Base-by-base conservation (phyloP, 495 filamentous ascomycete species). In the Chlorociboria aeruginascens region DNA sequence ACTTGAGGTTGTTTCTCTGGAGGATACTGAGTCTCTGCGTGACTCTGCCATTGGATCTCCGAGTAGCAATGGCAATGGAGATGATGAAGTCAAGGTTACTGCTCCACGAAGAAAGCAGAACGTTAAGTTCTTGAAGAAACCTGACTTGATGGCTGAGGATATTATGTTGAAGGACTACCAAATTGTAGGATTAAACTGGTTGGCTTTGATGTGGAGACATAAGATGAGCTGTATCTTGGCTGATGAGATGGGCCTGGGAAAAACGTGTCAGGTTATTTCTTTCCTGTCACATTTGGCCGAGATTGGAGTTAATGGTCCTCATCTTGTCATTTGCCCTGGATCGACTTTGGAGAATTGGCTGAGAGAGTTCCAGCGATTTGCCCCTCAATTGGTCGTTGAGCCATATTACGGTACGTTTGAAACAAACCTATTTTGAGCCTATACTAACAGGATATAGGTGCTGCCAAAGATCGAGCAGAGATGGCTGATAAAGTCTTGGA, bases 231-330 rank as follows among this genome's bases (percentile, higher is more conserved):
- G 89, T 39, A 97, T 98, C 51, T 69, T 98, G 12, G 93, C 92
- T 0, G 92, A 98, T 61, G 92, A 98, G 54, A 98, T 98, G 92
- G 92, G 92, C 37, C 73, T 97, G 8, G 92, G 92, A 9, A 98
- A 98, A 69, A 98, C 92, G 0, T 95, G 88, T 55, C 89, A 97
- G 58, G 88, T 98, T 45, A 95, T 98, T 53, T 77, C 88, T 0
- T 89, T 97, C 61, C 73, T 98, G 17, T 81, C 89, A 3, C 83
- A 95, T 53, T 68, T 98, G 7, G 76, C 79, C 11, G 77, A 87
- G 53, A 77, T 56, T 3, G 72, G 71, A 1, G 66, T 79, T 11
- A 74, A 72, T 40, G 88, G 89, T 44, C 86, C 89, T 30, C 89
- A 94, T 60, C 65, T 98, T 33, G 70, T 98, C 31, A 78, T 98